Conservation (phyloP, 805 yeast species). For the Starmerella powellii region DNA sequence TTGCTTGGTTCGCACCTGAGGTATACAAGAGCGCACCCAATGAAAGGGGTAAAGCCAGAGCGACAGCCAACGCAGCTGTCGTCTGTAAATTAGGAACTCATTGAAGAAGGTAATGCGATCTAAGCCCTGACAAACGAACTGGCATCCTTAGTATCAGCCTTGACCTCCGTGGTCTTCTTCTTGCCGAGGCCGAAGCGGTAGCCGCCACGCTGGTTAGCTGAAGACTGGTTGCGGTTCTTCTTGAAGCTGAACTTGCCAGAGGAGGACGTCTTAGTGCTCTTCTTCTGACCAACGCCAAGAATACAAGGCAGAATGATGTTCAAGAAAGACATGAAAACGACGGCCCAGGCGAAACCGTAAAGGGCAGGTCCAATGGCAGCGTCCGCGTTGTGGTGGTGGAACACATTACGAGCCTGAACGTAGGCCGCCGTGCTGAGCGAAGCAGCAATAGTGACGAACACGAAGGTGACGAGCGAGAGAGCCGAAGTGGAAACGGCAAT, state of each 20-base stretch:
- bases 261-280: slow-evolving; percentile 34
- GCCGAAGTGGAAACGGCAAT: slow-evolving; percentile 24
- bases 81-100: too few relatives aligned
- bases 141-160: slow-evolving; percentile 21
- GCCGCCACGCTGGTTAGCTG: slow-evolving; percentile 29
- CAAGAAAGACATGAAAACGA: slow-evolving; percentile 30
- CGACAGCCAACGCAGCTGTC: too few relatives aligned
- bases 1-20: too few relatives aligned
- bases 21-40: too few relatives aligned
- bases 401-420: slow-evolving; percentile 64
- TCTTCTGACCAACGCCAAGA: slow-evolving; percentile 79
- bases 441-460: slow-evolving; percentile 41
- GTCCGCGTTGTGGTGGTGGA: slow-evolving; percentile 35
- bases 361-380: slow-evolving; percentile 28
- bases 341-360: slow-evolving; percentile 55
- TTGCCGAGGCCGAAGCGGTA: slow-evolving; percentile 22
- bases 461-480: slow-evolving; percentile 22
- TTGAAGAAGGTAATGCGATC: not conserved
- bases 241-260: slow-evolving; percentile 76
- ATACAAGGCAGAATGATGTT: slow-evolving; percentile 26
- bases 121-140: slow-evolving; percentile 24
- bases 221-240: slow-evolving; percentile 75
- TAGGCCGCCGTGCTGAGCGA: slow-evolving; percentile 62
- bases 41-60: not conserved
- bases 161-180: slow-evolving; percentile 20